phyloP scores from a whole-genome alignment of 352 stramenopile species.

The Thalassiosira mediterranea region DNA sequence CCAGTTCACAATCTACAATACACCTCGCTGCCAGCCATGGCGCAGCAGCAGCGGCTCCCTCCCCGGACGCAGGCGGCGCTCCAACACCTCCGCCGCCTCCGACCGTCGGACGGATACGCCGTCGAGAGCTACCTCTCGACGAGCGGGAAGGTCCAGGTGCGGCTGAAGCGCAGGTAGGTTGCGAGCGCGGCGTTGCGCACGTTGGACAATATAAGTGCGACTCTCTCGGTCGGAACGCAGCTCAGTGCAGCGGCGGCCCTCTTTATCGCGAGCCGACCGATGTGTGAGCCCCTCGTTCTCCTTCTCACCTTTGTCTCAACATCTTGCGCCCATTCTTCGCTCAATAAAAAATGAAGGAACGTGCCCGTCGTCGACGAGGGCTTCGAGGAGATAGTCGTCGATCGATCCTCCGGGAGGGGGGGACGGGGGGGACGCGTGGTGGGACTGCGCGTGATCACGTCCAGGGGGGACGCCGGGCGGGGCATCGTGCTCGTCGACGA shows the following conservation, averaged over 20 bases:
- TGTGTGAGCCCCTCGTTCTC: background rate
- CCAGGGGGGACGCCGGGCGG: conserved; percentile 14
- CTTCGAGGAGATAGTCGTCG: conserved; percentile 34
- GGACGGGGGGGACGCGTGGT: conserved; percentile 3
- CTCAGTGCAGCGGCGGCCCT: too few relatives aligned
- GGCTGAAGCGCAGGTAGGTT: conserved; percentile 24
- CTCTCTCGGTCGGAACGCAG: too few relatives aligned
- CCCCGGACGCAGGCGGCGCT: conserved; percentile 23
- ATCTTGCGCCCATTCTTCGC: background rate
- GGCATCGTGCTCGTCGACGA: conserved; percentile 34
- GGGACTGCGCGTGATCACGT: conserved; percentile 31
- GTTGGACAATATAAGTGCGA: too few relatives aligned
- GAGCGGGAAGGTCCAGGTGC: conserved; percentile 6
- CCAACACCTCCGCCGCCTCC: conserved; percentile 21
- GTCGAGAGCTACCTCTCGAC: conserved; percentile 24
- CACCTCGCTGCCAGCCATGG: too few relatives aligned
- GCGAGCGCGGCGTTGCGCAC: too few relatives aligned
- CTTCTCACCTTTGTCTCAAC: background rate
- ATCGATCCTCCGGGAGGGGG: background rate
- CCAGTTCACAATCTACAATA: too few relatives aligned
- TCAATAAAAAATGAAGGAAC: conserved; percentile 19
- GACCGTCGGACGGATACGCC: conserved; percentile 31
- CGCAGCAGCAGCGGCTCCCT: conserved; percentile 17
- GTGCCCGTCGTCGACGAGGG: conserved; percentile 28
- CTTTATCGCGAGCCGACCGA: too few relatives aligned